Conservation (phyloP, 83 land plant species). For the Picea engelmannii region DNA sequence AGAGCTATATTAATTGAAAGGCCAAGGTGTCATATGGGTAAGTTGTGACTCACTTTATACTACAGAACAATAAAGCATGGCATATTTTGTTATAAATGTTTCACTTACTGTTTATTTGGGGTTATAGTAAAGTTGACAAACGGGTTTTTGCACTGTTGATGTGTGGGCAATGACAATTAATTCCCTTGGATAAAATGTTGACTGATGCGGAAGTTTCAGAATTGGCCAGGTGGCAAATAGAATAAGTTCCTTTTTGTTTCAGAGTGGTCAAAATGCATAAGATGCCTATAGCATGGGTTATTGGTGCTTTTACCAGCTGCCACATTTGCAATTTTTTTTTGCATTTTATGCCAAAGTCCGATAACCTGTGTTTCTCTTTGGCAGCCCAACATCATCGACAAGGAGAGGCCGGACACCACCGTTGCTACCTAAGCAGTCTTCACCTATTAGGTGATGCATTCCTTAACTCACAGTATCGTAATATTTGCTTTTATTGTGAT, state of each 20-base stretch:
- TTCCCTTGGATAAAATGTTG: too few species aligned
- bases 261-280: constrained; percentile 4
- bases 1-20: too few species aligned
- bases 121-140: too few species aligned
- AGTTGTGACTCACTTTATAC: too few species aligned
- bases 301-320: not conserved
- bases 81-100: too few species aligned
- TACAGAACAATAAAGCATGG: too few species aligned
- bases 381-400: constrained; percentile 36
- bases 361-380: not conserved
- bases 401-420: constrained; percentile 63
- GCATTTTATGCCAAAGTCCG: not conserved
- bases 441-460: constrained; percentile 50
- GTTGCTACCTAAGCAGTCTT: constrained; percentile 39
- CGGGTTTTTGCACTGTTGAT: too few species aligned
- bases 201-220: too few species aligned
- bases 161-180: too few species aligned
- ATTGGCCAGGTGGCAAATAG: too few species aligned
- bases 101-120: too few species aligned
- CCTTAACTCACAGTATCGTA: not conserved
- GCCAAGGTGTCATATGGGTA: too few species aligned
- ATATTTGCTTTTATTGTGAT: not conserved
- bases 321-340: not conserved
- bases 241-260: not conserved
- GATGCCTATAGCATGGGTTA: not conserved